Percentiles rank a stretch among this genome's conserved stretches.
Conservation (phyloP, 208 protist genomes). For the Leishmania martiniquensis region DNA sequence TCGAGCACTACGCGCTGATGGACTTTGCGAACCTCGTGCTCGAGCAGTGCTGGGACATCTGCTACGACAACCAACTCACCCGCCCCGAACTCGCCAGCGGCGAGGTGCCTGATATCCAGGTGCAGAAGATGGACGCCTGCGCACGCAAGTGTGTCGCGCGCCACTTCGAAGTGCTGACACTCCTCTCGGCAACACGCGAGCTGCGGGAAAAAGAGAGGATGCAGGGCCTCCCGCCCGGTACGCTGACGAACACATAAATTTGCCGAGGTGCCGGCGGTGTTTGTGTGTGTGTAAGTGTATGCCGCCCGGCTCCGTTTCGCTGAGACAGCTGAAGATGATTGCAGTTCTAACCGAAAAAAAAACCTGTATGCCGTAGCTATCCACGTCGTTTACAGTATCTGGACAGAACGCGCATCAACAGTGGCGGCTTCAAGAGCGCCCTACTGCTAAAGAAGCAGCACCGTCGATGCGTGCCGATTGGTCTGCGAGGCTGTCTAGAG, state of each 20-base stretch:
- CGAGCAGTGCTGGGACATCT: conserved; percentile 89
- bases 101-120: conserved; percentile 51
- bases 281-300: background rate
- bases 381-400: background rate
- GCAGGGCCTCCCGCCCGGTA: conserved; percentile 31
- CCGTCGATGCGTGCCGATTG: background rate
- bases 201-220: conserved; percentile 45
- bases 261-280: background rate
- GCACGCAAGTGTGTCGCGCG: conserved; percentile 86
- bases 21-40: conserved; percentile 71
- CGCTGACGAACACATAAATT: conserved; percentile 13
- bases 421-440: background rate
- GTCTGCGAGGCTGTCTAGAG: background rate
- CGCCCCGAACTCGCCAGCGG: conserved; percentile 57
- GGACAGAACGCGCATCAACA: background rate
- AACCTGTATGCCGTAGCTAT: background rate
- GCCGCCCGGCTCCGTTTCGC: too few species aligned
- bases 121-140: conserved; percentile 83
- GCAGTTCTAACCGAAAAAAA: background rate
- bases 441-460: background rate
- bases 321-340: background rate
- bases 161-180: conserved; percentile 87
- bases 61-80: conserved; percentile 79
- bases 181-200: conserved; percentile 68
- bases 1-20: conserved; percentile 78